A percentile compares a stretch with the other conserved stretches of the same genome.
Evolutionary conservation across 2,329 filamentous ascomycete genomes (phyloP).

Genomic region (Aspergillus nomiae): DNA sequence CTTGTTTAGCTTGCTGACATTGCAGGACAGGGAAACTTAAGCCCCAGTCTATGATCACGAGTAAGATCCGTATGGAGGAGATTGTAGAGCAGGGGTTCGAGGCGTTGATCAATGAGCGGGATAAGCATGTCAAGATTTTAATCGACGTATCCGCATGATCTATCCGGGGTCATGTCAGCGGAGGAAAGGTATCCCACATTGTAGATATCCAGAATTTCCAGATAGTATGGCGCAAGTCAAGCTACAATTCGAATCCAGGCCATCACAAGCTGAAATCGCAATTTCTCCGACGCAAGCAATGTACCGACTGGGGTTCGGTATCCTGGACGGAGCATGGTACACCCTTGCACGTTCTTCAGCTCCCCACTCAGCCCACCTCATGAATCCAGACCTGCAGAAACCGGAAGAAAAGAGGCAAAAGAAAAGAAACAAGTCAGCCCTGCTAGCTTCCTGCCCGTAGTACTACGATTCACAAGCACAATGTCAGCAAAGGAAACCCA

Average conservation of each 20-base stretch:
- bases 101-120: conserved; percentile 60
- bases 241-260: neutral
- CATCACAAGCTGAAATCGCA: neutral
- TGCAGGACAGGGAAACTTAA: conserved; percentile 49
- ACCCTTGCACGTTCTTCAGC: neutral
- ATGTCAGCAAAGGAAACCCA: neutral
- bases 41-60: conserved; percentile 62
- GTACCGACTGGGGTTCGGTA: neutral
- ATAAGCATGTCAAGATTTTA: conserved; percentile 65
- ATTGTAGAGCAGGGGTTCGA: conserved; percentile 61
- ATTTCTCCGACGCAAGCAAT: neutral
- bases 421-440: neutral
- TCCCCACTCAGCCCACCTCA: neutral
- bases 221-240: neutral
- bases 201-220: no score
- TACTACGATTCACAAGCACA: neutral
- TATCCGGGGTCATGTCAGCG: neutral
- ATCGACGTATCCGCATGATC: conserved; percentile 40
- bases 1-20: neutral
- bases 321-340: neutral
- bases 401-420: neutral
- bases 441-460: neutral
- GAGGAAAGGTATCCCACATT: no score
- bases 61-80: conserved; percentile 58
- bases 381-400: neutral